Percentiles rank a stretch among this genome's conserved stretches.
phyloP scores from a whole-genome alignment of 1,284 basidiomycete species.

The Tilletia indica region DNA sequence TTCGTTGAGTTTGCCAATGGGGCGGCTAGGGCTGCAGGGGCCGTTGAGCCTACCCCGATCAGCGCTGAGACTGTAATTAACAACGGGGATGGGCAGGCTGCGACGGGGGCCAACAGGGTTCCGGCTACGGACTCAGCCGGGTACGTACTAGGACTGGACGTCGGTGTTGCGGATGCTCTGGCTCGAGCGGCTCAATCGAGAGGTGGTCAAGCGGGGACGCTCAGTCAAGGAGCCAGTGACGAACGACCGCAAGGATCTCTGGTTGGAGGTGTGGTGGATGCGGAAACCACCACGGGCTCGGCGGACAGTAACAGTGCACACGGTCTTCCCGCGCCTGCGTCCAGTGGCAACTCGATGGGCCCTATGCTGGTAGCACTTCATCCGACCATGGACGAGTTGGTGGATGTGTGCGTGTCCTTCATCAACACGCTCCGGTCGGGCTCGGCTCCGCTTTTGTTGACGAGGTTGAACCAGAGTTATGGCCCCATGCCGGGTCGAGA shows the following conservation, averaged over 20 bases:
- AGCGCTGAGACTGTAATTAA: too few species aligned
- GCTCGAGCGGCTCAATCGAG: neutral
- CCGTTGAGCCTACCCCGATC: neutral
- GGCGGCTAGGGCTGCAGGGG: constrained; percentile 4
- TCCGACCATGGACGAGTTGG: constrained; percentile 67
- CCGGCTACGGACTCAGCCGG: constrained; percentile 26
- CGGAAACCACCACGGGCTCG: too few species aligned
- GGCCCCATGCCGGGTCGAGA: too few species aligned
- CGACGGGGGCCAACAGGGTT: too few species aligned
- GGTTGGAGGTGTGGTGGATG: too few species aligned
- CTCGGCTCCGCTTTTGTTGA: too few species aligned
- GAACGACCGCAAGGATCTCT: too few species aligned
- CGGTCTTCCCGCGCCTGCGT: constrained; percentile 19
- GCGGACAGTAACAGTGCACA: too few species aligned
- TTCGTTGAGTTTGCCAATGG: constrained; percentile 10
- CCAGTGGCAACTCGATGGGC: constrained; percentile 25
- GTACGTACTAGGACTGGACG: neutral
- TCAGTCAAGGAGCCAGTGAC: neutral
- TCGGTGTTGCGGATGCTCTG: constrained; percentile 11
- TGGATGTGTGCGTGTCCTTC: too few species aligned
- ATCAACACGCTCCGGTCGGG: too few species aligned
- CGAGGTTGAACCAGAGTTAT: too few species aligned
- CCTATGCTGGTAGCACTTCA: constrained; percentile 43
- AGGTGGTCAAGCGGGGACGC: neutral
- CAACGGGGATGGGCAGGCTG: neutral